Evolutionary conservation across 2,329 filamentous ascomycete species (phyloP), one percentile per base, ranked within the genome.

Genomic region (Ophioceras dolichostomum): DNA sequence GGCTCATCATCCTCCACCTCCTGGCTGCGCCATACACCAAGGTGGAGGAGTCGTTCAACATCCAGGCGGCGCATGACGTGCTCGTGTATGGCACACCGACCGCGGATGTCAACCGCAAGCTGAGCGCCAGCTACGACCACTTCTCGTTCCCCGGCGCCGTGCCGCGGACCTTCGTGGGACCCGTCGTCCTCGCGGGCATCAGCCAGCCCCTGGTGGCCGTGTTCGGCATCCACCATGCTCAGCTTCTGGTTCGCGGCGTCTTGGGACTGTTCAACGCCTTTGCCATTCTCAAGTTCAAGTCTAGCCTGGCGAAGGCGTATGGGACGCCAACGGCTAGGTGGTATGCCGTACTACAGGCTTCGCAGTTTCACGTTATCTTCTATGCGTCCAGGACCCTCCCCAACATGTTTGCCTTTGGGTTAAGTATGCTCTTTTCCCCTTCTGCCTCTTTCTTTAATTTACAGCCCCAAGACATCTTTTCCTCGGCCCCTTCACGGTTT

Each of bases 1-100:
- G 67, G 3, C 54, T 79, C 24, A 67, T 84, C 47, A 55, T 83
- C 41, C 39, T 82, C 38, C 84, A 94, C 57, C 74, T 94, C 39
- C 52, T 76, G 43, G 55, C 77, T 18, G 76, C 88, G 10, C 91
- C 91, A 1, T 89, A 93, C 63, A 95, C 88, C 40, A 98, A 98
- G 59, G 91, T 98, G 41, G 91, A 98, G 58, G 91, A 98, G 60
- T 96, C 89, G 1, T 96, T 98, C 72, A 94, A 94, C 57, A 76
- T 96, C 41, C 91, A 98, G 58, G 91, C 91, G 5, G 73, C 79
- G 3, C 91, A 96, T 58, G 91, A 98, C 56, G 81, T 98, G 26
- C 59, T 94, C 41, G 71, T 73, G 27, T 86, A 91, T 55, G 87
- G 87, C 18, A 76, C 84, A 1, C 84, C 85, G 0, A 69, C 65